Evolutionary conservation across 345 rosid genomes (phyloP), one percentile per base, ranked within the genome.

Genomic region (Leavenworthia alabamica): DNA sequence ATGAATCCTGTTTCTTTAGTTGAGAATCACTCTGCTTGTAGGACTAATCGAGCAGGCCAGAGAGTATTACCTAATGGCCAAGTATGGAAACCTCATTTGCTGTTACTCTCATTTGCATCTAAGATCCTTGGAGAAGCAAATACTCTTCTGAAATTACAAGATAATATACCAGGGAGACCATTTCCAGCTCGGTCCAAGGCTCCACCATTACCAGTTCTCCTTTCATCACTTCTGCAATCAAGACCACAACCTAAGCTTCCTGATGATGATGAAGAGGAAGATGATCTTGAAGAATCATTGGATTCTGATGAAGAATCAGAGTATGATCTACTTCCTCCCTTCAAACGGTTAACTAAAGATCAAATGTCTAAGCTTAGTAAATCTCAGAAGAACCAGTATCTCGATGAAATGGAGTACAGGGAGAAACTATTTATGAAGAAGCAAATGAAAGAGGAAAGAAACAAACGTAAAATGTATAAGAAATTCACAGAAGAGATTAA

Each of bases 31-130:
- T 90, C 97, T 12, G 97, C 99, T 8, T 94, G 99, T 69, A 84
- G 99, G 75, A 94, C 90, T 15, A 94, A 94, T 64, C 77, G 99
- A 59, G 96, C 90, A 14, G 99, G 99, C 43, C 99, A 94, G 80
- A 79, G 99, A 74, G 97, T 94, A 43, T 72, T 94, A 78, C 99
- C 99, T 3, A 94, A 94, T 78, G 99, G 97, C 67, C 99, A 94
- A 78, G 97, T 94, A 46, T 94, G 99, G 99, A 94, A 94, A 79
- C 99, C 99, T 67, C 97, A 90, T 75, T 75, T 94, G 75, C 57
- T 94, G 56, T 68, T 94, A 75, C 95, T 90, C 47, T 94, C 99
- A n/a, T 94, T 94, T 70, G 99, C 99, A 42, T 88, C 96, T 14
- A 94, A 90, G 77, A 94, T 94, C 62, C 82, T 94, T 27, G 96